Evolutionary conservation across 2,329 filamentous ascomycete species (phyloP).

Genomic region (Alternaria sp.): DNA sequence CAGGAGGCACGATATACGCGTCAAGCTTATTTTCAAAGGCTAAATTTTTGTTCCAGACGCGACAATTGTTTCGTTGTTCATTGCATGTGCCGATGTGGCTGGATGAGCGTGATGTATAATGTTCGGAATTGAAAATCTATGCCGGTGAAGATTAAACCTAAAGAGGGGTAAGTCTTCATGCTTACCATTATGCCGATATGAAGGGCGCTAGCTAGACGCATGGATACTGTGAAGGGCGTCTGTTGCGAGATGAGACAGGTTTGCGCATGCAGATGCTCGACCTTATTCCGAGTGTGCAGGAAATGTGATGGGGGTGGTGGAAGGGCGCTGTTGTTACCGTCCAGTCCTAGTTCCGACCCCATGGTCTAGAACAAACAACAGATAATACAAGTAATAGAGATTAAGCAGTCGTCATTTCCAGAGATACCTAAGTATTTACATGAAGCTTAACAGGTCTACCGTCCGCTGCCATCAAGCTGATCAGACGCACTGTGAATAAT

Average conservation of each 20-base stretch:
- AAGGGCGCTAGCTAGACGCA: neutral
- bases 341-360: neutral
- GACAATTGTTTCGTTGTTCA: neutral
- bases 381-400: neutral
- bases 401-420: neutral
- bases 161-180: neutral
- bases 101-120: neutral
- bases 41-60: neutral
- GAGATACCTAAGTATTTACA: neutral
- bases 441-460: neutral
- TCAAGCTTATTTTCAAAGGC: neutral
- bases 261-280: neutral
- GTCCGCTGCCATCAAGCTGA: neutral
- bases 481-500: constrained; percentile 15
- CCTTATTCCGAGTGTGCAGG: neutral
- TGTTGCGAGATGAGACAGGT: neutral
- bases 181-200: neutral
- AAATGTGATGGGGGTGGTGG: neutral
- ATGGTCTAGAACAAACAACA: constrained; percentile 8
- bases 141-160: neutral
- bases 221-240: neutral
- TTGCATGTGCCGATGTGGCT: neutral
- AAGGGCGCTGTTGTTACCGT: neutral
- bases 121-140: neutral
- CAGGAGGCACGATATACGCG: neutral